Base-by-base conservation (phyloP, 208 protist genomes). In the Leptomonas seymouri region DNA sequence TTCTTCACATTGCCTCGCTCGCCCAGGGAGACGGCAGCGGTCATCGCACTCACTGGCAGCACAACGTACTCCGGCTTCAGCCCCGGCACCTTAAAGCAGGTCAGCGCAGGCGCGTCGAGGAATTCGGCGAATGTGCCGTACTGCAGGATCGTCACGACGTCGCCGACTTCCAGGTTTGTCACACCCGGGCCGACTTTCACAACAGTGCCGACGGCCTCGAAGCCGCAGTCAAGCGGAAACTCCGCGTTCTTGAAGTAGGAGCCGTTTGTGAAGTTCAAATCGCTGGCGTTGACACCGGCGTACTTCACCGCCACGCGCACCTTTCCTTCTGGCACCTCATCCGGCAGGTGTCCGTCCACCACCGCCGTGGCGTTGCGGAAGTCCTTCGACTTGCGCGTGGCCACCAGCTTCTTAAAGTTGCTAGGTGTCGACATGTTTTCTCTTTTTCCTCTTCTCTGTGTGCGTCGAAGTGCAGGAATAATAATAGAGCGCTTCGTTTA, bases 211-310 rank as follows among this genome's bases (percentile, higher is more conserved):
- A 88, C 69, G 6, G 73, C 86, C 79, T 94, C 89, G 48, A 94
- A 90, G 23, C 89, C 89, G 67, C 83, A 92, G 60, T 92, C 89
- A 58, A 89, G 87, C 11, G 89, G 89, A 6, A 78, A 69, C 53
- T 51, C 39, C 27, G 62, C 64, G 50, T 76, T 66, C 27, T 69
- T 66, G 59, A 80, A 77, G 74, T 93, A 88, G 42, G 71, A 67
- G 14, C 85, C 86, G 49, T 74, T 79, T 12, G 80, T 79, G 67
- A 89, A 90, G 74, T 91, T 90, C 39, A 92, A 27, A 60, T 94
- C 89, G 36, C 82, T 92, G 9, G 89, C 89, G 74, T 94, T 94
- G 49, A 92, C 74, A 34, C 86, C 89, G 30, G 81, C 74, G 66
- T 86, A 94, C 31, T 45, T 65, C 23, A 84, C 76, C 50, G 68